Base-by-base conservation (phyloP, 495 filamentous ascomycete species). In the Aspergillus haitiensis region DNA sequence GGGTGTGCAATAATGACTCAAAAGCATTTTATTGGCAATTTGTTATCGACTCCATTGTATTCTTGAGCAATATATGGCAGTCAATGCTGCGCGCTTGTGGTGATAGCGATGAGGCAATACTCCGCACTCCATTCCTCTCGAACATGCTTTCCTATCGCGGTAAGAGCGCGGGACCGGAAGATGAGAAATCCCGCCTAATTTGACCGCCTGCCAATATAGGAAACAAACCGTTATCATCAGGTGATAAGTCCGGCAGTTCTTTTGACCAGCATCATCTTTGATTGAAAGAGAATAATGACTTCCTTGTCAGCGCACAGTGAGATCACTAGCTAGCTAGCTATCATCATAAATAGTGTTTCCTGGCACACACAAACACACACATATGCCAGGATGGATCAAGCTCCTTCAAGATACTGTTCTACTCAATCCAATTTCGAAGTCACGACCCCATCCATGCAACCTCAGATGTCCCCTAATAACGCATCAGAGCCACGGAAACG, bases 1-100 rank as follows among this genome's bases (percentile, higher is more conserved):
- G 67, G 73, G 74, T 61, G 67, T 37, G 64, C 66, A 70, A 52
- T 64, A 66, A 37, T 58, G 62, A 60, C 69, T 70, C 67, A 66
- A 72, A 65, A 64, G 61, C 67, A 69, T 69, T 15, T 48, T 66
- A 51, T 49, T 13, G 54, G 4, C 15, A 16, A 31, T n/a, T 27
- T 32, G 12, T 31, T 27, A 32, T 3, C 21, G 16, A 42, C 7
- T 35, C 67, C 68, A 75, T 61, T 66, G 66, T 66, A 71, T 70
- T 18, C 52, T 37, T 67, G 42, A 52, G 49, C 33, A 46, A 32
- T 49, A 33, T 40, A 52, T 58, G 39, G 64, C 60, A 61, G 64
- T 63, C 44, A 56, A 33, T 48, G 56, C 61, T 62, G 59, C 57
- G 62, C 58, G 44, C 58, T 45, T 1, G 31, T 36, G 32, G 40